Base-by-base conservation (phyloP, 768 basidiomycete genomes). In the Lentinula guzmanii region DNA sequence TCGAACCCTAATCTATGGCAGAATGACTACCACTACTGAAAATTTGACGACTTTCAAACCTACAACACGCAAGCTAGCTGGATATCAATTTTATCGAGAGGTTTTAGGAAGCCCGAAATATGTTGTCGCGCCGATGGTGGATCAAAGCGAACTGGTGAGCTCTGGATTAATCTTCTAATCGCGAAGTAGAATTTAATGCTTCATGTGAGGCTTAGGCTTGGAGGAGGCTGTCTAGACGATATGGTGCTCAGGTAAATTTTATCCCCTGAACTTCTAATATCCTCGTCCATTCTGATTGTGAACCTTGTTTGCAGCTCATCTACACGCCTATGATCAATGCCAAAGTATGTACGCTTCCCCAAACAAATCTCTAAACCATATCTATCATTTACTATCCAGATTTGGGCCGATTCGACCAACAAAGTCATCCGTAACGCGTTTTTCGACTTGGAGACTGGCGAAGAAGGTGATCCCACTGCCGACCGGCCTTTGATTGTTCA, bases 301-400 rank as follows among this genome's bases (percentile, higher is more conserved):
- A 60, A 51, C 28, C 11, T 21, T 41, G 42, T 9, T 33, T n/a
- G 1, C 68, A 95, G 85, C 81, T 98, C 21, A 82, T 85, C n/a
- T 98, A 97, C 70, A 95, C 95, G 0, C 97, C 97, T 16, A 99
- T 99, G 97, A 97, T 99, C 68, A 93, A 96, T 64, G 93, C 95
- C 62, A 94, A 91, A 76, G 89, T 89, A 52, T 31, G 68, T 62
- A 48, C 4, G 28, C 15, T 28, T 50, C 43, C 21, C 7, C 8
- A 31, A 43, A 3, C 15, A 1, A 46, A 18, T 21, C 46, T 21
- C 16, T n/a, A 13, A 37, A 13, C 37, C 21, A 28, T 33, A 34
- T 21, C 15, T 50, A 62, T 59, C 59, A 4, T 59, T 0, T 56
- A 4, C n/a, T 11, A n/a, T 0, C 15, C 24, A 90, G 88, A 86